phyloP scores from a whole-genome alignment of 2,329 filamentous ascomycete genomes.

The Chrysoporthe puriensis region DNA sequence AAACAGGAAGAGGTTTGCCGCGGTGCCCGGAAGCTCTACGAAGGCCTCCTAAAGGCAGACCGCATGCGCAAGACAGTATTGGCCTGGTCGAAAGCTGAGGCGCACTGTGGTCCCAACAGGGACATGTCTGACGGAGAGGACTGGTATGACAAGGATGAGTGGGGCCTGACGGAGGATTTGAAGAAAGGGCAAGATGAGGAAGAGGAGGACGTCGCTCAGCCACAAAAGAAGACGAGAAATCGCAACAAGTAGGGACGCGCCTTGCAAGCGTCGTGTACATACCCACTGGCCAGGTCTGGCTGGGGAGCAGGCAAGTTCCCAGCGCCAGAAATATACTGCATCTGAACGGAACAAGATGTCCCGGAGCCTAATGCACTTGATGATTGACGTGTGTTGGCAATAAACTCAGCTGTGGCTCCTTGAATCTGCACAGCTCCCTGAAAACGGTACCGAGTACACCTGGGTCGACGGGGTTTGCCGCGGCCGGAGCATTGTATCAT shows the following conservation, averaged over 20 bases:
- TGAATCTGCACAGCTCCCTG: too few relatives aligned
- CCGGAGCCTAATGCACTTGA: neutral
- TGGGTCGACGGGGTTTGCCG: too few relatives aligned
- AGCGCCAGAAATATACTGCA: neutral
- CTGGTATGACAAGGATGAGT: conserved; percentile 84
- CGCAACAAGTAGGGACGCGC: conserved; percentile 45
- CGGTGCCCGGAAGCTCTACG: conserved; percentile 67
- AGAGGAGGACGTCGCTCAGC: conserved; percentile 69
- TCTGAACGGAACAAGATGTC: too few relatives aligned
- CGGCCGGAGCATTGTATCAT: too few relatives aligned
- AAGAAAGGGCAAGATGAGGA: conserved; percentile 84
- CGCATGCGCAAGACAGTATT: conserved; percentile 72
- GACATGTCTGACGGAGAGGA: conserved; percentile 89
- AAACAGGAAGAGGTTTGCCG: conserved; percentile 85
- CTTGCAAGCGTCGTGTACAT: neutral
- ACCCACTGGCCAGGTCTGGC: neutral
- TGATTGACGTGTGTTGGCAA: too few relatives aligned
- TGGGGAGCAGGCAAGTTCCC: neutral
- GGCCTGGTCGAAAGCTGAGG: conserved; percentile 78
- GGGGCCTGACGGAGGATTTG: conserved; percentile 72
- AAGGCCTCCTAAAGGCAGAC: conserved; percentile 73
- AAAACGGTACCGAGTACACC: too few relatives aligned
- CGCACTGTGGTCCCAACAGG: conserved; percentile 65
- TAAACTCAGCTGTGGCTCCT: too few relatives aligned
- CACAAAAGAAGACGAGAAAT: conserved; percentile 64